phyloP scores from a whole-genome alignment of 1,284 basidiomycete genomes.

The Ustilago trichophora region DNA sequence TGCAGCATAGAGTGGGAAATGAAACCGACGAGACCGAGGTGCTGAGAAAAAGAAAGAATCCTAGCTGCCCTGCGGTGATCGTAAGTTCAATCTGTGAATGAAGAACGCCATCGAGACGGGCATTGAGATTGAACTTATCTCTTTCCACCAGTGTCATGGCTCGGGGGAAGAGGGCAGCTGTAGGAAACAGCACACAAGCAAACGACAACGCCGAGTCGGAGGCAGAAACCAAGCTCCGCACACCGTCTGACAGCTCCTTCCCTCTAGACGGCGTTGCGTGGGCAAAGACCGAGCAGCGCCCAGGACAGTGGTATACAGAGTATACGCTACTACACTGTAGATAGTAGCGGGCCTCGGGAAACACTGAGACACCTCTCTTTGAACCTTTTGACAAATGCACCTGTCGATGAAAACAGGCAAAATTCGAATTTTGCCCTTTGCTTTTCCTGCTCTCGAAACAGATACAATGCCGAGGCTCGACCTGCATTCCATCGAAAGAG shows the following conservation, averaged over 20 bases:
- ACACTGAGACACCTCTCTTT: slow-evolving; percentile 9
- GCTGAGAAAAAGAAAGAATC: background rate
- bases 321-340: too few relatives aligned
- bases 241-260: slow-evolving; percentile 18
- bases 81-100: too few relatives aligned
- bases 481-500: slow-evolving; percentile 2
- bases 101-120: slow-evolving; percentile 32
- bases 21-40: background rate
- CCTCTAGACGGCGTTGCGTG: too few relatives aligned
- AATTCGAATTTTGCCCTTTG: slow-evolving; percentile 17
- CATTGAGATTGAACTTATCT: slow-evolving; percentile 7
- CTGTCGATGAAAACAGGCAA: slow-evolving; percentile 12
- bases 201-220: slow-evolving; percentile 26
- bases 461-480: slow-evolving; percentile 6
- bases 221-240: slow-evolving; percentile 17
- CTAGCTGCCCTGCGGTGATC: too few relatives aligned
- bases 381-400: slow-evolving; percentile 3
- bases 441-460: too few relatives aligned
- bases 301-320: too few relatives aligned
- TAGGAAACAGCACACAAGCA: too few relatives aligned
- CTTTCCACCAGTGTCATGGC: too few relatives aligned
- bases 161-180: background rate
- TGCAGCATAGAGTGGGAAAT: too few relatives aligned
- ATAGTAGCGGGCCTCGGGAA: slow-evolving; percentile 10
- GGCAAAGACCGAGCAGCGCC: slow-evolving; percentile 12